Evolutionary conservation across 495 filamentous ascomycete species (phyloP), one percentile per base, ranked within the genome.

Genomic region (Paragyromitra xinjiangensis): DNA sequence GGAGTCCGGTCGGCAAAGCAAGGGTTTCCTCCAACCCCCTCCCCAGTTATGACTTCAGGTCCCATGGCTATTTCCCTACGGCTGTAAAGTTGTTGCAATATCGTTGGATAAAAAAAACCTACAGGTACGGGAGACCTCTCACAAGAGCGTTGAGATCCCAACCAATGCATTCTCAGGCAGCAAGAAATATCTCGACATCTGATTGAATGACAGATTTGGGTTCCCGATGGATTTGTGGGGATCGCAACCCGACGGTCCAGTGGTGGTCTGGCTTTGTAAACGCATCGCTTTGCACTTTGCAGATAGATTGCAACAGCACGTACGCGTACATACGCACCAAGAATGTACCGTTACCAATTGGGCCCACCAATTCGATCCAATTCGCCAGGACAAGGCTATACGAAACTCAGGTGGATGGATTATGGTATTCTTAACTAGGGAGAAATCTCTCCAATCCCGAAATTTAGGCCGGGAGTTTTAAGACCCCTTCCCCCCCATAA

Each of bases 301-400:
- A 77, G 56, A 66, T 72, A 76, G 58, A 76, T 73, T 74, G 59
- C 68, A 71, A 71, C 42, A 75, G 55, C 65, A 70, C 70, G 39
- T 44, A 69, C 73, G 45, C 65, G 65, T 75, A 64, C 71, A 68
- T 69, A 55, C 55, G 61, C 48, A 64, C 67, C 53, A 58, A 37
- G 26, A 56, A 64, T 63, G 24, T 50, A 56, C 29, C 16, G 16
- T 55, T 58, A 53, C 48, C 56, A 56, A 75, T 75, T 71, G 11
- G 63, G 56, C 24, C 66, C 71, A 26, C 74, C 26, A 77, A 72
- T 71, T 64, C 59, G 19, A 51, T 58, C 39, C 64, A 74, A 62
- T 62, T 51, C 69, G 39, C 48, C 24, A 70, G 65, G 58, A 42
- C 29, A 19, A 63, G 55, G 58, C 69, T 63, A 37, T 64, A 56